Percentiles rank a stretch among this genome's conserved stretches.
Evolutionary conservation across 179 eudicot genomes (phyloP).

Genomic region (Beta macrorhiza): DNA sequence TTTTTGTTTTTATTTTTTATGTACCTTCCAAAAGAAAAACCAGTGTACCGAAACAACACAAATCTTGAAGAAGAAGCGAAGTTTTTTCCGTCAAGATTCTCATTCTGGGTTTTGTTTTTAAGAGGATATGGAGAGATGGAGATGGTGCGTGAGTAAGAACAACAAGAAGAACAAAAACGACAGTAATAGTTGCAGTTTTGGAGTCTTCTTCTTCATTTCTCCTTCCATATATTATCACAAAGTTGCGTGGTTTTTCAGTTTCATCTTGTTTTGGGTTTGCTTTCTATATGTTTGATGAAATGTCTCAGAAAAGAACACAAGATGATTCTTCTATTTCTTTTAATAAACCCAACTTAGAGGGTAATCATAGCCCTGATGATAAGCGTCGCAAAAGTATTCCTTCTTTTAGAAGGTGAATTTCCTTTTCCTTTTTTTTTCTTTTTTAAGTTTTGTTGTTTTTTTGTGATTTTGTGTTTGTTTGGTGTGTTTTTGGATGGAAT

Average conservation of each 20-base stretch:
- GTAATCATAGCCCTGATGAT: conserved; percentile 41
- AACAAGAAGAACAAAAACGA: neutral
- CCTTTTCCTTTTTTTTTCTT: neutral
- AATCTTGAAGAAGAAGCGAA: conserved; percentile 20
- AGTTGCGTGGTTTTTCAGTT: neutral
- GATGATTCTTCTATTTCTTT: conserved; percentile 34
- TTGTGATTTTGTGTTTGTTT: neutral
- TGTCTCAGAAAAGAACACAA: conserved; percentile 63
- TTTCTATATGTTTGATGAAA: conserved; percentile 31
- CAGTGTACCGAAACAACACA: neutral
- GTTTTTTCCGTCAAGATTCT: neutral
- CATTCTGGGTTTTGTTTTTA: neutral
- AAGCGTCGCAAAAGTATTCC: conserved; percentile 45
- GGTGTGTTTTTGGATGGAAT: neutral
- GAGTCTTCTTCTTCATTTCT: neutral
- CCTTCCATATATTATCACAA: neutral
- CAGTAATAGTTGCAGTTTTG: conserved; percentile 1
- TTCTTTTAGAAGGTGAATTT: conserved; percentile 45
- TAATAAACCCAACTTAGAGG: conserved; percentile 22
- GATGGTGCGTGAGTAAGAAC: neutral
- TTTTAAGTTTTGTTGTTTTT: neutral
- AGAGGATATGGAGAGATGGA: conserved; percentile 21
- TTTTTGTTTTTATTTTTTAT: no score
- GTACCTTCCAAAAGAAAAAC: conserved; percentile 5
- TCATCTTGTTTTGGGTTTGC: conserved; percentile 10